A percentile compares a stretch with the other conserved stretches of the same genome.
These are phyloP conservation scores for Sporothrix brasiliensis DNA, from an alignment of 2,329 filamentous ascomycete species.

Conservation along the genomic window DNA sequence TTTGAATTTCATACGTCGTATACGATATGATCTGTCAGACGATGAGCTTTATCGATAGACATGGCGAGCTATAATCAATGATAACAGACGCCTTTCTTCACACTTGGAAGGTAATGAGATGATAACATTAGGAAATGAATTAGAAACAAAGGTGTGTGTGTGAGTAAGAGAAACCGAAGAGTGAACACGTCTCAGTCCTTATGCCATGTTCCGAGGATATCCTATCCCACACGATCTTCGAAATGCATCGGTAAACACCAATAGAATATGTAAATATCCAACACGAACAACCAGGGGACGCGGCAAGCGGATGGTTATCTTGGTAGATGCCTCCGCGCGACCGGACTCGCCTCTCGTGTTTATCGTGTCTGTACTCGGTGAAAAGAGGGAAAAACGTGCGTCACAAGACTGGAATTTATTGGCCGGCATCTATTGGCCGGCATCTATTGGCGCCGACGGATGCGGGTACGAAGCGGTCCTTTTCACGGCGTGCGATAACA, in stretches of 20 bases:
- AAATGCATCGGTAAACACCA: too few species aligned
- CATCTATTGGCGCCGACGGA: neutral
- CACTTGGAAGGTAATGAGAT: neutral
- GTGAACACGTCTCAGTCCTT: neutral
- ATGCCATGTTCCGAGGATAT: neutral
- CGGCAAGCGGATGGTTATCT: neutral
- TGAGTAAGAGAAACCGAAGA: neutral
- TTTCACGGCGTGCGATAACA: slow-evolving; percentile 6
- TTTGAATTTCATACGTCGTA: neutral
- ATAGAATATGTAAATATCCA: too few species aligned
- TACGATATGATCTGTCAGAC: too few species aligned
- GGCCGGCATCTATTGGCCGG: neutral
- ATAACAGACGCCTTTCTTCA: neutral
- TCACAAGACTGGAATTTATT: neutral
- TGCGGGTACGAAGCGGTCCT: neutral
- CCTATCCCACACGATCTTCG: neutral
- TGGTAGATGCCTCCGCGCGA: neutral
- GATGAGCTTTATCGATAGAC: too few species aligned
- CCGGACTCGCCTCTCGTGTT: neutral
- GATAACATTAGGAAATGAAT: neutral
- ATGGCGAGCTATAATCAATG: neutral
- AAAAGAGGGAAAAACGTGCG: neutral
- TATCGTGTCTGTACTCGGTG: neutral
- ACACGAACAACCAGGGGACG: too few species aligned
- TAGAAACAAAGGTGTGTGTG: neutral